phyloP scores from a whole-genome alignment of 345 rosid species.

The Linum lewisii region DNA sequence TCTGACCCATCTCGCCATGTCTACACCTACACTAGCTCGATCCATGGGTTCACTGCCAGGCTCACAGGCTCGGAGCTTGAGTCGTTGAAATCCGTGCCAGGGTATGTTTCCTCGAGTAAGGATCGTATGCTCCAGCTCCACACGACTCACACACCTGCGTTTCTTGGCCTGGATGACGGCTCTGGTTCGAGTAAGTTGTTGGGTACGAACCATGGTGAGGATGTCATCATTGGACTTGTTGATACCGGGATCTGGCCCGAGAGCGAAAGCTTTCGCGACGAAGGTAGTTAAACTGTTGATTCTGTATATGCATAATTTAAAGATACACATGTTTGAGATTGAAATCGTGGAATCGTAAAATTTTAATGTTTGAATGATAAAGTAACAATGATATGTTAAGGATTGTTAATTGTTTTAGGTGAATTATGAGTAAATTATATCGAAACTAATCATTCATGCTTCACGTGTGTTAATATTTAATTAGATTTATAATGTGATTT shows the following conservation, averaged over 20 bases:
- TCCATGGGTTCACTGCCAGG: slow-evolving; percentile 2
- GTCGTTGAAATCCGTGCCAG: background rate
- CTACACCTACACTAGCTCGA: background rate
- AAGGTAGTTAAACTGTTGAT: slow-evolving; percentile 3
- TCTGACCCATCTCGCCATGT: slow-evolving; percentile 2
- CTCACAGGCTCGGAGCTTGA: background rate
- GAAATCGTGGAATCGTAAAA: no score
- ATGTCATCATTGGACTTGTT: slow-evolving; percentile 31
- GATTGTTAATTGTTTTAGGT: no score
- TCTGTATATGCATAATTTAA: no score
- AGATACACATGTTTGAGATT: no score
- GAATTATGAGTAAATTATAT: no score
- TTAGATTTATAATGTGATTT: no score
- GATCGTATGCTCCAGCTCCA: slow-evolving; percentile 26
- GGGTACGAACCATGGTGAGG: slow-evolving; percentile 23
- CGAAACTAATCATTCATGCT: no score
- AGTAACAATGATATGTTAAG: no score
- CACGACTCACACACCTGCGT: slow-evolving; percentile 33
- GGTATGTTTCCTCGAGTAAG: slow-evolving; percentile 11
- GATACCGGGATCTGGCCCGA: slow-evolving; percentile 49
- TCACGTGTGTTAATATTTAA: no score
- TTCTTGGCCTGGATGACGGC: slow-evolving; percentile 25
- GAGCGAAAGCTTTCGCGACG: slow-evolving; percentile 33
- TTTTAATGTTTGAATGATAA: no score
- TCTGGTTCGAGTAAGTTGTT: slow-evolving; percentile 21